Evolutionary conservation across 169 alveolate genomes (phyloP), one percentile per base, ranked within the genome.

Genomic region (Plasmodium gonderi): DNA sequence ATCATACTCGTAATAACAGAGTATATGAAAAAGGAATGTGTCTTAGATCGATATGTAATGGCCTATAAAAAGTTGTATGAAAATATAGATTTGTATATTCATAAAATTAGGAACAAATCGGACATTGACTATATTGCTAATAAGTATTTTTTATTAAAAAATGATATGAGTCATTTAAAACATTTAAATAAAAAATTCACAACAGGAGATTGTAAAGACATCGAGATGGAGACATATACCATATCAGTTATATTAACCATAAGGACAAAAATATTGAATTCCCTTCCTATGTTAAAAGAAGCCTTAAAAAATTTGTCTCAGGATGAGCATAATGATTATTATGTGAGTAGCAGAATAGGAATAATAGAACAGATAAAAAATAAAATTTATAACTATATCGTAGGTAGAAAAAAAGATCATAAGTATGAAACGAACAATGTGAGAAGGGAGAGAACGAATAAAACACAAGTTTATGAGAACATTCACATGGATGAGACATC

Each of bases 191-290:
- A 23, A 26, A 33, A 77, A 89, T 14, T n/a, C 8, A 26, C n/a
- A 6, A 47, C 6, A n/a, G 90, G 33, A 23, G 72, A 23, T 2
- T 4, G 38, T 36, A 76, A 76, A 20, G 64, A 90, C 42, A 69
- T 90, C n/a, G 94, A 90, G 69, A 90, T 90, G 94, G 90, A 77
- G 49, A 79, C 90, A 47, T 90, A 77, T 68, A 90, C 94, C 42
- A 78, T 90, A 44, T 90, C 94, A 2, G 54, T 54, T 26, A 78
- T 90, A 31, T 12, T 90, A 49, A 90, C 68, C 29, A 17, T 90
- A 42, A 64, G 80, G 38, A 90, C 29, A 2, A 29, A 90, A 31
- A 14, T 90, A 9, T 64, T 90, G 20, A 78, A 79, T n/a, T 14
- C 91, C 14, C 31, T 79, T 26, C 94, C 94, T 0, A 90, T 77